Percentiles rank a stretch among this genome's conserved stretches.
Conservation (phyloP, 2,329 filamentous ascomycete genomes). For the Aspergillus jensenii region DNA sequence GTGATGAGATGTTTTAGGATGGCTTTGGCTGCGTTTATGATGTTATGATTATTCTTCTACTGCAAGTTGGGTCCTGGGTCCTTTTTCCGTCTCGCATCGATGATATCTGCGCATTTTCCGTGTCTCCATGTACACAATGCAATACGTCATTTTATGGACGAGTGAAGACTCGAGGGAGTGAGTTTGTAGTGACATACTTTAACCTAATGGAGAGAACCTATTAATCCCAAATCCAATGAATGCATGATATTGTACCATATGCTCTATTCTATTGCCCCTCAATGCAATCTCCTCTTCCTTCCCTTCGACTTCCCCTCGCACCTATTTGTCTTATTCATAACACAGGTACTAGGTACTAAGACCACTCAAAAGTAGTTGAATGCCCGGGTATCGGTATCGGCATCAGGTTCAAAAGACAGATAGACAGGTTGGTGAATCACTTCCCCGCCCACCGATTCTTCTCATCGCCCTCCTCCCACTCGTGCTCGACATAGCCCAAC, state of each 20-base stretch:
- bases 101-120: not conserved
- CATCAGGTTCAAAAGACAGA: no score
- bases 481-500: conserved; percentile 81
- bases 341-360: not conserved
- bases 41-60: not conserved
- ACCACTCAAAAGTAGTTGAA: no score
- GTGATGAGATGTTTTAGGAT: conserved; percentile 29
- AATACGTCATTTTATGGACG: not conserved
- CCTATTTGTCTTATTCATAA: not conserved
- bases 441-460: conserved; percentile 70
- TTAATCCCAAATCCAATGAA: not conserved
- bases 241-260: not conserved
- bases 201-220: no score
- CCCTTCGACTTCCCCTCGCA: not conserved
- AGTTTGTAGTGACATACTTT: no score
- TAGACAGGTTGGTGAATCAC: not conserved
- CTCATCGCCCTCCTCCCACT: conserved; percentile 83
- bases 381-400: no score
- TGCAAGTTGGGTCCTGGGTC: not conserved
- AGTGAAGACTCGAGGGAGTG: not conserved
- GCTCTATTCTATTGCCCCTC: not conserved
- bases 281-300: no score
- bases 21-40: not conserved
- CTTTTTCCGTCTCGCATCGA: not conserved
- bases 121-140: no score